Evolutionary conservation across 2,329 filamentous ascomycete species (phyloP), one percentile per base, ranked within the genome.

Genomic region (Samsoniella hepiali): DNA sequence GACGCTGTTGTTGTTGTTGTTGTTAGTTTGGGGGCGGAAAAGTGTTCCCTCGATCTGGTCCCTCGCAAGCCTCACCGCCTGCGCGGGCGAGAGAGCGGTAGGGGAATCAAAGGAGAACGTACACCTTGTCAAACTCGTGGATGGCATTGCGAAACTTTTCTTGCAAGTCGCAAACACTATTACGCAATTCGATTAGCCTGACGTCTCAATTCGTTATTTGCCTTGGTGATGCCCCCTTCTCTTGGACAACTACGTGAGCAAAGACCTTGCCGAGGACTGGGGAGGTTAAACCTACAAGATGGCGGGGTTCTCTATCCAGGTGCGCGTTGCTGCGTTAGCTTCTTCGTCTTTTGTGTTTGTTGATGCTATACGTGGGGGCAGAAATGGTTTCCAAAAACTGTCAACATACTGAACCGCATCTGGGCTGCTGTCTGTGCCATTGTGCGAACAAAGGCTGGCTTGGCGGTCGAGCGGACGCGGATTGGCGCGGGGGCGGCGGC

Each of bases 81-180:
- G 22, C 22, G 22, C 22, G 22, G 22, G 22, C 22, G 22, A 22
- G 22, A 22, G 22, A 22, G 22, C 22, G 22, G 22, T 22, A 22
- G 22, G 22, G 22, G 22, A 22, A 22, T 22, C 22, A 22, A 22
- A 22, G 22, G 51, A 53, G 8, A 9, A 73, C 79, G 64, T 81
- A 91, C 88, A 97, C 84, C 74, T 90, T 92, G 67, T 91, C 85
- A 73, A 93, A 97, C 73, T 96, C 88, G 78, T 89, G 85, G 70
- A 98, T 97, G 63, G 88, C 89, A 9, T 82, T 81, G 65, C 91
- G 86, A 78, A 98, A 98, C 76, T 93, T 96, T 69, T 97, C 94
- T 79, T 98, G 94, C 67, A 98, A 82, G 73, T 98, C 94, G 79
- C 94, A 98, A 73, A 98, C 86, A 72, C 93, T 97, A 62, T 22